Evolutionary conservation across 1,284 basidiomycete species (phyloP), one percentile per base, ranked within the genome.

Genomic region (Ceratobasidium sp.): DNA sequence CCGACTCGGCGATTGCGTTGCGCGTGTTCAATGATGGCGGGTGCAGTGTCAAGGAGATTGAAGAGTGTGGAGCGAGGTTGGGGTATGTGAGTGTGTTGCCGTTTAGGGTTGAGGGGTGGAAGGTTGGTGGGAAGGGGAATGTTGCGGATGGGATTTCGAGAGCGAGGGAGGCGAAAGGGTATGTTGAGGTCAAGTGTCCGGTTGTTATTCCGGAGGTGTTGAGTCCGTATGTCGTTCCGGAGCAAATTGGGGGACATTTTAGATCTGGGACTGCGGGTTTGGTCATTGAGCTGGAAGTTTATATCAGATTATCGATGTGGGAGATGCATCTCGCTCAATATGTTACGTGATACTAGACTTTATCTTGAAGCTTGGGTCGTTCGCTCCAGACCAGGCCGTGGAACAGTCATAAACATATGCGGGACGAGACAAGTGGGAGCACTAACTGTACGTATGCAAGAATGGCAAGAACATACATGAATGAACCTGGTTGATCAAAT

Each of bases 1-100:
- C 59, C 10, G 60, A 74, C 23, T 62, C 57, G 30, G 46, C 57
- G 10, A 74, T 59, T n/a, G 71, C 71, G n/a, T 60, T 74, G 14
- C 57, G 48, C n/a, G 71, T 59, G 7, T 16, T 74, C 3, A 48
- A 33, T n/a, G 71, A 59, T 16, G 59, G 59, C 30, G 64, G 64
- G 27, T 46, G 57, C 60, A 38, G 59, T 38, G 71, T 74, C 23
- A 59, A 54, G 50, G 41, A 48, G 30, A 74, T 74, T 27, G 48
- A 48, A 10, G 71, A 62, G 27, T 74, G 50, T n/a, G 60, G 57
- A 20, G 30, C 38, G 27, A 59, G 71, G 30, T 46, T 74, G 23
- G 41, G 59, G 10, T 38, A 33, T n/a, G 71, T 64, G 44, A 48
- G 50, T n/a, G 60, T 50, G 3, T 41, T 60, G 27, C 41, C 44